Evolutionary conservation across 1,284 basidiomycete genomes (phyloP).

Genomic region (Cerioporus squamosus): DNA sequence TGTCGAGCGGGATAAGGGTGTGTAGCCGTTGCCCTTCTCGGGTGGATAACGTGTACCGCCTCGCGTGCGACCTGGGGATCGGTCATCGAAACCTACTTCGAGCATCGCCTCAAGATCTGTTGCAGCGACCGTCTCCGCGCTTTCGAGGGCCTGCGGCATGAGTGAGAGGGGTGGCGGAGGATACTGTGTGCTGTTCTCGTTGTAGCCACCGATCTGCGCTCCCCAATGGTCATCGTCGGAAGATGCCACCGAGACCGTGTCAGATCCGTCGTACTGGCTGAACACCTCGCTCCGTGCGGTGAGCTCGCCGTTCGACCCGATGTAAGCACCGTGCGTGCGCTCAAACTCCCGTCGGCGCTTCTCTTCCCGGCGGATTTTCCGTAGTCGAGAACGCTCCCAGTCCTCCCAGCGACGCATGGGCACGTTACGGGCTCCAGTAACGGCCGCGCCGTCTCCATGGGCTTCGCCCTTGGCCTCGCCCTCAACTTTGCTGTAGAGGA

Average conservation of each 20-base stretch:
- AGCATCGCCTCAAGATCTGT: conserved; percentile 89
- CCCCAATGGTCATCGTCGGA: conserved; percentile 97
- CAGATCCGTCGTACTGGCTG: conserved; percentile 74
- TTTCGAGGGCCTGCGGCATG: conserved; percentile 48
- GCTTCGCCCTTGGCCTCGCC: conserved; percentile 82
- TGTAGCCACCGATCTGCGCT: conserved; percentile 83
- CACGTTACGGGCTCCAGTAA: conserved; percentile 64
- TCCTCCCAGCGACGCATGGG: conserved; percentile 98
- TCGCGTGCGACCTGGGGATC: conserved; percentile 37
- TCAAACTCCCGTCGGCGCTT: conserved; percentile 82
- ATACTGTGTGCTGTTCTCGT: conserved; percentile 80
- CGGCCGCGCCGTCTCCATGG: conserved; percentile 73
- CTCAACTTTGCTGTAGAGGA: conserved; percentile 80
- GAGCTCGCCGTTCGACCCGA: conserved; percentile 64
- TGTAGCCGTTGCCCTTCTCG: conserved; percentile 58
- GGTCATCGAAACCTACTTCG: conserved; percentile 85
- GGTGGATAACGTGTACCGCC: conserved; percentile 62
- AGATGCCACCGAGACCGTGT: conserved; percentile 78
- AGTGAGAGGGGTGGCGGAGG: conserved; percentile 85
- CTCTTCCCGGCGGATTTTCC: conserved; percentile 91
- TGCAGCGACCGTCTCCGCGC: conserved; percentile 68
- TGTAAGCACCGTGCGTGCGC: conserved; percentile 70
- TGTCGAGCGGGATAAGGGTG: conserved; percentile 54
- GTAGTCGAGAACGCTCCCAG: conserved; percentile 96
- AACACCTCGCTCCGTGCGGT: conserved; percentile 55